A percentile compares a stretch with the other conserved stretches of the same genome.
Conservation (phyloP, 768 basidiomycete genomes). For the Hypholoma fasciculare region DNA sequence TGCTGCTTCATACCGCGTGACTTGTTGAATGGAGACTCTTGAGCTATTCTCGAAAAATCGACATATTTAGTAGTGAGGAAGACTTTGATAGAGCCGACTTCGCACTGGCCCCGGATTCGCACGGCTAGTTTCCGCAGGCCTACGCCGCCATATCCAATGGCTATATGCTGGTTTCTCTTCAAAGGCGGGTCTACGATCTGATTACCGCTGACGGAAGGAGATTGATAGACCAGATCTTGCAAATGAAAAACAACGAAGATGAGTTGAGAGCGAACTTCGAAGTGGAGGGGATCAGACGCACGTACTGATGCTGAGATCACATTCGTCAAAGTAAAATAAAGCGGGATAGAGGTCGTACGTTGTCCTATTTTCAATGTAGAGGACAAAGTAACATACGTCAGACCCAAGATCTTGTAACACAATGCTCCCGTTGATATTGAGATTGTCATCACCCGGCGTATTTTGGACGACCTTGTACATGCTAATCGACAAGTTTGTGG, state of each 20-base stretch:
- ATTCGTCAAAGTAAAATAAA: constrained; percentile 11
- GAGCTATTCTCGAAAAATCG: too few species aligned
- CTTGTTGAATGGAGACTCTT: too few species aligned
- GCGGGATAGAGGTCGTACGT: constrained; percentile 4
- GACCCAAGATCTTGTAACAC: neutral
- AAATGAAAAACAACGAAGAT: neutral
- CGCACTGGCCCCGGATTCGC: neutral
- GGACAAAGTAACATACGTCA: constrained; percentile 2
- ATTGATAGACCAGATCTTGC: neutral
- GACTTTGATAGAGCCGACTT: neutral
- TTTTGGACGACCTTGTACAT: neutral
- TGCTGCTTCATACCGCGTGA: neutral
- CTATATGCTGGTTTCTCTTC: neutral
- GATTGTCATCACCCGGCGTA: neutral
- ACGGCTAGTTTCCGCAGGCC: neutral
- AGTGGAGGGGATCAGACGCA: neutral
- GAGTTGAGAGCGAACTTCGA: neutral
- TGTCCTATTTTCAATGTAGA: constrained; percentile 10
- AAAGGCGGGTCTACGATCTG: neutral
- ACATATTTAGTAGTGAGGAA: neutral
- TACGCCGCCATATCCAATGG: neutral
- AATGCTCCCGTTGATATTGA: neutral
- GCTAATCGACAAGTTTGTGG: neutral
- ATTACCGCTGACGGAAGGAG: neutral
- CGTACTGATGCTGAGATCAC: constrained; percentile 13